Evolutionary conservation across 2,329 filamentous ascomycete genomes (phyloP).

Genomic region (Hymenotorrendiella dingleyae): DNA sequence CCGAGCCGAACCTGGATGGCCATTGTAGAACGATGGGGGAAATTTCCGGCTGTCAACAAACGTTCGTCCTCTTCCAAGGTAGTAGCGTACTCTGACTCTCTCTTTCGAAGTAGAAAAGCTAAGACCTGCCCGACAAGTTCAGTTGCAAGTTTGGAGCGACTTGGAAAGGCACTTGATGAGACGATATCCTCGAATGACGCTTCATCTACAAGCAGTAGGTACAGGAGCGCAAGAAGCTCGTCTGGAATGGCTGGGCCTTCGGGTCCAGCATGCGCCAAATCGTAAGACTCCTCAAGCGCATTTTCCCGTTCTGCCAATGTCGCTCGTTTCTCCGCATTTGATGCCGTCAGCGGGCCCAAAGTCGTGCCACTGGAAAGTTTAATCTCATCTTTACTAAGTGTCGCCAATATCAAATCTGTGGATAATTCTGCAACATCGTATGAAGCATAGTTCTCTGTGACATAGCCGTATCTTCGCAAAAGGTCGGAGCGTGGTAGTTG

Average conservation of each 20-base stretch:
- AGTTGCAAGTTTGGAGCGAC: slow-evolving; percentile 38
- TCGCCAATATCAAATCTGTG: slow-evolving; percentile 39
- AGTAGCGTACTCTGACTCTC: slow-evolving; percentile 45
- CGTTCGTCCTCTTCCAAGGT: slow-evolving; percentile 44
- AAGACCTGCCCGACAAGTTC: slow-evolving; percentile 35
- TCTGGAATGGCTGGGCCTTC: slow-evolving; percentile 29
- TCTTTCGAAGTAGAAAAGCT: slow-evolving; percentile 32
- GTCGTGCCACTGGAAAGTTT: slow-evolving; percentile 2
- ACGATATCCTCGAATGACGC: slow-evolving; percentile 33
- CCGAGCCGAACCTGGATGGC: slow-evolving; percentile 55
- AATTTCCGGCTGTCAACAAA: slow-evolving; percentile 32
- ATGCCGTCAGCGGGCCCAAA: slow-evolving; percentile 20
- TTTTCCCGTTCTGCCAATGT: slow-evolving; percentile 49
- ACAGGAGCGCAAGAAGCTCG: slow-evolving; percentile 35
- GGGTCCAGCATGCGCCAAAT: slow-evolving; percentile 34
- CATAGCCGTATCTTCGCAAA: slow-evolving; percentile 61
- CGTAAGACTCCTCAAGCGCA: slow-evolving; percentile 56
- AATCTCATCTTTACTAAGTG: slow-evolving; percentile 12
- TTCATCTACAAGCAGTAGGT: slow-evolving; percentile 36
- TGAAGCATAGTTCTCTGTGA: slow-evolving; percentile 56
- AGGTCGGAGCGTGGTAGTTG: slow-evolving; percentile 61
- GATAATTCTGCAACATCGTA: slow-evolving; percentile 63
- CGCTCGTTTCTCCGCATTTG: slow-evolving; percentile 26
- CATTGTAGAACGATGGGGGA: slow-evolving; percentile 38
- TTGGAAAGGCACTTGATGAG: slow-evolving; percentile 30